Evolutionary conservation across 208 protist genomes (phyloP).

Genomic region (Crithidia fasciculata): DNA sequence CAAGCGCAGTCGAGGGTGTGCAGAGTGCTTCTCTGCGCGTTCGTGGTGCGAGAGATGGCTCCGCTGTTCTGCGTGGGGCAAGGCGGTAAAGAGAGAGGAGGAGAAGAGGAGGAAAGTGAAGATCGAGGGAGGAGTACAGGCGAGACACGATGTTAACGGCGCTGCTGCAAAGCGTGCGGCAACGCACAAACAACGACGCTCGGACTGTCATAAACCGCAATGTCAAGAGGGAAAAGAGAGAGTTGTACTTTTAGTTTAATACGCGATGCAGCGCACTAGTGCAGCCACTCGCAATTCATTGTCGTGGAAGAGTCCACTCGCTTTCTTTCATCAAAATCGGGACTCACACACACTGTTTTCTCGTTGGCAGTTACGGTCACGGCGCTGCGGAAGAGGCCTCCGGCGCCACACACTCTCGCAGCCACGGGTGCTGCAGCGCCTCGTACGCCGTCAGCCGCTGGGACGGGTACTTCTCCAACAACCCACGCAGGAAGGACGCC

Average conservation of each 20-base stretch:
- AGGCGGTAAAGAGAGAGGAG: neutral
- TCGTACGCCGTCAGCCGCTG: slow-evolving; percentile 71
- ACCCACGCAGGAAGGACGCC: slow-evolving; percentile 39
- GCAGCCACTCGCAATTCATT: neutral
- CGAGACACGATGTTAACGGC: neutral
- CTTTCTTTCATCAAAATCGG: no score
- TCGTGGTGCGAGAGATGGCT: slow-evolving; percentile 1
- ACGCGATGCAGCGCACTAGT: no score
- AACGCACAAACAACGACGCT: no score
- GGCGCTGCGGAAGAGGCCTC: neutral
- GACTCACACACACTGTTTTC: neutral
- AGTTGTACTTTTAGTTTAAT: no score
- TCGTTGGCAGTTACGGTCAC: neutral
- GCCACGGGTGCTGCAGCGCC: slow-evolving; percentile 75
- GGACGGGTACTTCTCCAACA: slow-evolving; percentile 68
- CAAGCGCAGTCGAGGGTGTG: no score
- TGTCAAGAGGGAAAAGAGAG: no score
- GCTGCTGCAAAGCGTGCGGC: no score
- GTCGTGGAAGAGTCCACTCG: neutral
- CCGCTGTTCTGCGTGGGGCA: no score
- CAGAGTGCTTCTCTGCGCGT: no score
- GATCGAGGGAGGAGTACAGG: neutral
- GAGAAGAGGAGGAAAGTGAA: neutral
- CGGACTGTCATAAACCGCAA: no score
- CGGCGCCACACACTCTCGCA: slow-evolving; percentile 40